Evolutionary conservation across 2,329 filamentous ascomycete genomes (phyloP), one percentile per base, ranked within the genome.

Genomic region (Fusarium verticillioides): DNA sequence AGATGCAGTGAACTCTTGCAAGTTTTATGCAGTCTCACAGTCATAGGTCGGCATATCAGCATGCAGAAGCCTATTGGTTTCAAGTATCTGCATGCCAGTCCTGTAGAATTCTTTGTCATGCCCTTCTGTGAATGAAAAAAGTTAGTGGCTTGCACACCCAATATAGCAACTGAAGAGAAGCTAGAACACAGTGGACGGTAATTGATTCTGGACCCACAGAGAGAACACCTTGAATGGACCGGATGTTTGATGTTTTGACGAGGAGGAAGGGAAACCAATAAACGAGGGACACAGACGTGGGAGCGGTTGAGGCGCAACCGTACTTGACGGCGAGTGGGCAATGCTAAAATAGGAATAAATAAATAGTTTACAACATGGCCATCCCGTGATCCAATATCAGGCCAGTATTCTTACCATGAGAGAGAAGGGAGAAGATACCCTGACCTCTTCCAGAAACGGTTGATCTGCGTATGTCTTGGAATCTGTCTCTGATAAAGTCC

Each of bases 301-400:
- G 69, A 74, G 73, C 70, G 75, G 75, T 70, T 73, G 69, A 69
- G 73, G 72, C 60, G 71, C 72, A 69, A 66, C 74, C 53, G 40
- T 66, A 69, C 43, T 68, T 69, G 63, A 52, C 30, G 57, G 56
- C 46, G 42, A 60, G 53, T 74, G 57, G 67, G 8, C 61, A 57
- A 68, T 59, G 56, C 52, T 39, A 63, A 68, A 59, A 54, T 68
- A 67, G 32, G 28, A 60, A 40, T 15, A 47, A 61, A 46, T 26
- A 40, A 49, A 69, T 40, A 54, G 36, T 39, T 32, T 23, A 63
- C 23, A 63, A 23, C n/a, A 68, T 16, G 30, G 16, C 18, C 36
- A 42, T 56, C 37, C 32, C 34, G 37, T 68, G 49, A 63, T 58
- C 37, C 28, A 64, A 53, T 42, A 37, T n/a, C 36, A 36, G 21